Base-by-base conservation (phyloP, 345 rosid genomes). In the Lagerstroemia speciosa region DNA sequence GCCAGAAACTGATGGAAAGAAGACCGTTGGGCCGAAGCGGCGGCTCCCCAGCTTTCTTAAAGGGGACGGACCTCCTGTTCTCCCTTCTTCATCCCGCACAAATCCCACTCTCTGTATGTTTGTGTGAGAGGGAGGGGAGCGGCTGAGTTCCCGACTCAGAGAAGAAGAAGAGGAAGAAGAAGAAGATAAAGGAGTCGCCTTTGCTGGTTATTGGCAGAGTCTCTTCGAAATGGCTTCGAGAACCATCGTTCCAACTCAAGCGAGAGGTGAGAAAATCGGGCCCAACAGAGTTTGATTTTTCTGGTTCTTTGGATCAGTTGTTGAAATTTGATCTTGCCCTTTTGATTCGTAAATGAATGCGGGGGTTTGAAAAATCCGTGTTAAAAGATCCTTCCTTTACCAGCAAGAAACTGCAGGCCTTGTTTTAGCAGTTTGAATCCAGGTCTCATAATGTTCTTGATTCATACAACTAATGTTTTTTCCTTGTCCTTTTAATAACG, bases 11-110 rank as follows among this genome's bases (percentile, higher is more conserved):
- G 73, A 79, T 77, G 55, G 0, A 12, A 38, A 82, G 74, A 57
- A 74, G 91, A 89, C 95, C 95, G 95, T 89, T 89, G 83, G 29
- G 71, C 62, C 37, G 78, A 76, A 75, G 75, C 66, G 81, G n/a
- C 79, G 71, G 75, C 85, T 41, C 46, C 61, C 1, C 46, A 65
- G 66, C 88, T 81, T n/a, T 83, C 75, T 76, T 79, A 82, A 72
- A 66, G 71, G 73, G 38, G 65, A 30, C 43, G 8, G 31, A 55
- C 55, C 27, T 46, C 45, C 14, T n/a, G 2, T 48, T 45, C 40
- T 16, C 46, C 58, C 10, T 6, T 66, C 55, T 69, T 43, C 64
- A 65, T 33, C 36, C 31, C 45, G 31, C 66, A 57, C 66, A 60
- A 63, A 17, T 20, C 67, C 16, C 19, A 20, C n/a, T 0, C 46